Evolutionary conservation across 305 asterid species (phyloP).

Genomic region (Fraxinus velutina): DNA sequence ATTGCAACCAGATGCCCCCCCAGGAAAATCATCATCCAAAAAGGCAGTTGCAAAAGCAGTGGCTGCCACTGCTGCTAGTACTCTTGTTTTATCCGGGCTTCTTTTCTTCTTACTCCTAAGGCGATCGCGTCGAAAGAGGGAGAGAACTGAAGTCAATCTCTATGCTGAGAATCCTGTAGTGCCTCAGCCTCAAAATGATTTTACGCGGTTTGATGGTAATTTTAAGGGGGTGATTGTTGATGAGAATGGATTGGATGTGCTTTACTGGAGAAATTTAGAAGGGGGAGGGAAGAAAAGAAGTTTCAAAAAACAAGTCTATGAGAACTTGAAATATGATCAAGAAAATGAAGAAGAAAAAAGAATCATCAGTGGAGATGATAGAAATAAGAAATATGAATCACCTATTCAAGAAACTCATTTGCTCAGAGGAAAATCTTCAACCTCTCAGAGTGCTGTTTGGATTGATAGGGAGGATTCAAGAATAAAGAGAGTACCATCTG

Average conservation of each 20-base stretch:
- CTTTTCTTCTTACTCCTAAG: conserved; percentile 50
- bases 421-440: conserved; percentile 46
- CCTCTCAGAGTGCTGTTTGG: conserved; percentile 43
- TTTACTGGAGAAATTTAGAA: conserved; percentile 73
- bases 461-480: conserved; percentile 13
- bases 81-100: conserved; percentile 53
- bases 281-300: conserved; percentile 38
- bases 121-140: conserved; percentile 40
- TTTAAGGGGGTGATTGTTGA: conserved; percentile 81
- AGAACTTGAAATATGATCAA: conserved; percentile 36
- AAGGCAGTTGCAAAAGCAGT: conserved; percentile 69
- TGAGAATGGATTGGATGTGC: conserved; percentile 85
- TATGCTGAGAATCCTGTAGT: conserved; percentile 17
- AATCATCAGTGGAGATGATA: conserved; percentile 28
- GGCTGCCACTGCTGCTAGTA: conserved; percentile 68
- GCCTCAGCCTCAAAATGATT: conserved; percentile 33
- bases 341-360: conserved; percentile 47
- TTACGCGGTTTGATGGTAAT: conserved; percentile 52
- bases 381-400: conserved; percentile 27
- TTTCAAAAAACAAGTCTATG: conserved; percentile 45
- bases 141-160: conserved; percentile 10
- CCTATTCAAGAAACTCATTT: conserved; percentile 48
- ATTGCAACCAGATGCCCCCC: conserved; percentile 12
- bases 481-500: background rate
- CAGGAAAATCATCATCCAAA: conserved; percentile 34